Conservation (phyloP, 768 basidiomycete genomes). For the Pulveroboletus frians region DNA sequence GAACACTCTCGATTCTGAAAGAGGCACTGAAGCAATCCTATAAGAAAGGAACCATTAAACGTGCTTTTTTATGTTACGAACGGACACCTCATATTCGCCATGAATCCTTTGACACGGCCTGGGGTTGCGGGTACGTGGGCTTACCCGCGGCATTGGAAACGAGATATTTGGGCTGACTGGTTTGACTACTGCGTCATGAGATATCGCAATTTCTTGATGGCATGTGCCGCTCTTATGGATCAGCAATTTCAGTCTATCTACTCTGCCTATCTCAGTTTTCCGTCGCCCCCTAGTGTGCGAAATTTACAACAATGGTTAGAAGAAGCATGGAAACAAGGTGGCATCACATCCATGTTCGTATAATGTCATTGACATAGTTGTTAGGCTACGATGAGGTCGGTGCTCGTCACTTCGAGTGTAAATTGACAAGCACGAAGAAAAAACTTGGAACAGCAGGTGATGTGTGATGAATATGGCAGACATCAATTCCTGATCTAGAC, state of each 20-base stretch:
- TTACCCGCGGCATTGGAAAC: not conserved
- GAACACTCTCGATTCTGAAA: constrained; percentile 60
- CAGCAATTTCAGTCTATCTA: constrained; percentile 62
- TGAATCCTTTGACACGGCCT: constrained; percentile 57
- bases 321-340: constrained; percentile 71
- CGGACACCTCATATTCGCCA: constrained; percentile 52
- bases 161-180: constrained; percentile 2
- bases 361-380: not conserved
- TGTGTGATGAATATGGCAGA: not conserved
- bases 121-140: constrained; percentile 67
- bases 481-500: not conserved
- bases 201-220: constrained; percentile 81
- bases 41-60: constrained; percentile 41
- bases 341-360: not conserved
- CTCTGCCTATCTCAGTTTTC: constrained; percentile 51
- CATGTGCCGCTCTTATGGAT: constrained; percentile 64
- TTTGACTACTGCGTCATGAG: constrained; percentile 33
- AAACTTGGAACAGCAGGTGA: constrained; percentile 81
- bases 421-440: constrained; percentile 52
- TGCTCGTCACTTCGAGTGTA: constrained; percentile 48
- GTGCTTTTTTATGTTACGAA: constrained; percentile 63
- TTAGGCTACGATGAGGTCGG: constrained; percentile 74
- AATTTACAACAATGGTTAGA: constrained; percentile 79
- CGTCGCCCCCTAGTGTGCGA: constrained; percentile 59
- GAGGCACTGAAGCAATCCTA: constrained; percentile 50